Evolutionary conservation across 225 moss, liverwort and hornwort genomes (phyloP), one percentile per base, ranked within the genome.

Genomic region (Thuidium tamariscinum): DNA sequence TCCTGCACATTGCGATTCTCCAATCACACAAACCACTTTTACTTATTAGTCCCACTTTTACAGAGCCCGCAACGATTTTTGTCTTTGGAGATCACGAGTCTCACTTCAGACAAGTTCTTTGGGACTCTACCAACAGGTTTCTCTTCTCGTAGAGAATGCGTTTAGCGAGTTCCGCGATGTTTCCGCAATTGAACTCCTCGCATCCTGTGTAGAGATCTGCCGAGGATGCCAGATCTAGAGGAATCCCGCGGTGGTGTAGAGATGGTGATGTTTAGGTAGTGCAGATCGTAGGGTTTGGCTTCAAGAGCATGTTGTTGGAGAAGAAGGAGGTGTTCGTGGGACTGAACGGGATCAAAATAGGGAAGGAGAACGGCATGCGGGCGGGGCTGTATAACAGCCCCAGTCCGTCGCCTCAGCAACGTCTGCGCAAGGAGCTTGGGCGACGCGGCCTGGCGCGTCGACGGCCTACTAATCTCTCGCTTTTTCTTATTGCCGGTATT

Each of bases 291-390:
- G 82, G 62, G 30, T 59, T 67, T 51, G 64, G 49, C 54, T 49
- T 27, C 32, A 39, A 77, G 84, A 81, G 91, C 84, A 92, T 92
- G 93, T 85, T 92, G 82, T 85, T 92, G 72, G 93, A 93, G 89
- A 93, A 88, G 88, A 90, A 89, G 84, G 92, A 93, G 9, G 86
- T 90, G 25, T 89, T 92, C 32, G 88, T 89, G 82, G 92, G 92
- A 48, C 32, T 92, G 79, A 89, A 88, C 84, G 91, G 92, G 79
- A 70, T 86, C 65, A 93, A 92, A 73, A 93, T 90, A 92, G 93
- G 93, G 79, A 93, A 90, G 88, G 93, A 92, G 74, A 92, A 88
- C 89, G 92, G 93, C 23, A 88, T 92, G 92, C 88, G 88, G 88
- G 88, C 86, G 90, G 92, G 89, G 86, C 84, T 93, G 90, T 92